Conservation (phyloP, 176 grass and related monocot genomes). For the Pharus latifolius region DNA sequence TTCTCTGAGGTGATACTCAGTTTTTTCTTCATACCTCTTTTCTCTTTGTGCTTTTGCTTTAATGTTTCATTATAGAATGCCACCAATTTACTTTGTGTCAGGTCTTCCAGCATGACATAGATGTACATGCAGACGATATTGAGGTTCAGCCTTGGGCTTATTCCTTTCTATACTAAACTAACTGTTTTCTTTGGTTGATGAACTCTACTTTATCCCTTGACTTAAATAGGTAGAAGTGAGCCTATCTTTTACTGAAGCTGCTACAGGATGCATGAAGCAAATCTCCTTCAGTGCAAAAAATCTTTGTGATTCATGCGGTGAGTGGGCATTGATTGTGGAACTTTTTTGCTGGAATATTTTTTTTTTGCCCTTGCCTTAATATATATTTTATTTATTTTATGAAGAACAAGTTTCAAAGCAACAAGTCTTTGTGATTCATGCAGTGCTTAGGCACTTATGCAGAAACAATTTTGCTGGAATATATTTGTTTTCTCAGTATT, state of each 20-base stretch:
- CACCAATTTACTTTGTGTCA: conserved; percentile 36
- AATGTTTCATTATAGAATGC: background rate
- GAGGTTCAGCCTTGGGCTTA: conserved; percentile 46
- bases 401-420: conserved; percentile 1
- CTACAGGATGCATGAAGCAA: conserved; percentile 64
- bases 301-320: conserved; percentile 80
- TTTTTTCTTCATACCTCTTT: background rate
- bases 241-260: conserved; percentile 82
- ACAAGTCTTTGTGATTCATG: background rate
- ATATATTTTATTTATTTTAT: conserved; percentile 1
- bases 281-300: conserved; percentile 59
- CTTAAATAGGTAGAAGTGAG: conserved; percentile 58
- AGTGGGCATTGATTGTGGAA: conserved; percentile 22
- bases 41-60: background rate
- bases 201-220: conserved; percentile 22
- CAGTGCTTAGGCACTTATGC: background rate
- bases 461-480: background rate
- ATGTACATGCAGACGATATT: conserved; percentile 54
- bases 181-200: background rate
- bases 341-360: background rate
- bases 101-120: conserved; percentile 66
- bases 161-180: conserved; percentile 14
- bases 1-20: conserved; percentile 71
- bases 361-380: background rate
- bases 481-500: background rate